Conservation (phyloP, 1,284 basidiomycete genomes). For the Cryptococcus sp. region DNA sequence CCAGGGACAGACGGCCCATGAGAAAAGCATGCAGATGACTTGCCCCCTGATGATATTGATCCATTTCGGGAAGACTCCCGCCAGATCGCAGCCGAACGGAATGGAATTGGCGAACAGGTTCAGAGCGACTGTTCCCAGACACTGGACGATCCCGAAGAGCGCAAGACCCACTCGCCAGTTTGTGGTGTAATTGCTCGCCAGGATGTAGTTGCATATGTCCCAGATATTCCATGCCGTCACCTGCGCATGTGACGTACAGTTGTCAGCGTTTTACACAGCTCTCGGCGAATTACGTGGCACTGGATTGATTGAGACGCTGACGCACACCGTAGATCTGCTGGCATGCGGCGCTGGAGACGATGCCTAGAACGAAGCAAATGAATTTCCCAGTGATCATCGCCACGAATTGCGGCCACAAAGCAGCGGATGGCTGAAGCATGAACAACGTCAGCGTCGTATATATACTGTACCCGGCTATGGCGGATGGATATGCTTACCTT, state of each 20-base stretch:
- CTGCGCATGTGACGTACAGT: too few relatives aligned
- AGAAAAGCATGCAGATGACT: constrained; percentile 31
- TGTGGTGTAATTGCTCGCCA: constrained; percentile 29
- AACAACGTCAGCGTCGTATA: too few relatives aligned
- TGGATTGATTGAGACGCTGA: not conserved
- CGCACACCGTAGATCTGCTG: constrained; percentile 35
- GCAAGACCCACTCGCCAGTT: constrained; percentile 7
- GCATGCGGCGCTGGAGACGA: constrained; percentile 39
- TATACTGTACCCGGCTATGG: too few relatives aligned
- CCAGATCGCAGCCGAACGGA: constrained; percentile 47
- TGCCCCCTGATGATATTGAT: constrained; percentile 49
- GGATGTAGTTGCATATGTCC: constrained; percentile 34
- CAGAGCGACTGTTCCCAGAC: constrained; percentile 28
- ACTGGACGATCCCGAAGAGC: constrained; percentile 9
- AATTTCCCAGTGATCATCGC: constrained; percentile 41
- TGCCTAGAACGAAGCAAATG: constrained; percentile 45
- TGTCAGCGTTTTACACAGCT: too few relatives aligned
- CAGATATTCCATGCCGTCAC: constrained; percentile 42
- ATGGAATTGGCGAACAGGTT: constrained; percentile 48
- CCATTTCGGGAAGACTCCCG: constrained; percentile 42
- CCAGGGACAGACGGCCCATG: constrained; percentile 47
- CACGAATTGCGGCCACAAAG: constrained; percentile 20
- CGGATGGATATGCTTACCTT: not conserved
- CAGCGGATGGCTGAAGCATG: not conserved
- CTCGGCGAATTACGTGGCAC: too few relatives aligned